Base-by-base conservation (phyloP, 2,329 filamentous ascomycete species). In the Cordyceps tenuipes region DNA sequence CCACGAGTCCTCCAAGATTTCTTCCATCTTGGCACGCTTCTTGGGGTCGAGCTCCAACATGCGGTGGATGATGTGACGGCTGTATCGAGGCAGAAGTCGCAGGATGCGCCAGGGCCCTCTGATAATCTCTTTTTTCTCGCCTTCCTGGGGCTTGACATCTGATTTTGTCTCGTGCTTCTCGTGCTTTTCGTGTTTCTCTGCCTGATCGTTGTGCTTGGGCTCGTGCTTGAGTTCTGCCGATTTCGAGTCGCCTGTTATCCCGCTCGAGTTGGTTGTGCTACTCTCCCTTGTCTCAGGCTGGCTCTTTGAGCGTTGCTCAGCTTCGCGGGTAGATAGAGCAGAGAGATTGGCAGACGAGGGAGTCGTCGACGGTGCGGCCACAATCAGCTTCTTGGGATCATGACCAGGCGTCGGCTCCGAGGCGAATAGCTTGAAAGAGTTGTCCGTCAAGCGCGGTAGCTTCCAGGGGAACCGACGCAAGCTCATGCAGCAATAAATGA, bases 401-500 rank as follows among this genome's bases (percentile, higher is more conserved):
- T 85, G 82, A 2, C 88, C 89, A 0, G 89, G 88, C 3, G 91
- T 90, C 1, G 93, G 92, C 8, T 89, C 82, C 1, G 94, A 85
- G 15, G 93, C 87, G 70, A 99, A 99, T 1, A 99, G 82, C 68
- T 93, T 92, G 75, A 90, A 99, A 0, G 91, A 96, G 72, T 96
- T 97, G 72, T 99, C 94, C 3, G 90, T 90, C 71, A 91, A 77
- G 46, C 92, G 85, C 5, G 94, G 94, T 41, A 95, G 86, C 76
- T 99, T 99, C 94, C 94, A 99, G 0, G 94, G 94, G 70, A 99
- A 99, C 41, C 94, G 81, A 23, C 94, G 84, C 47, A 99, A 79
- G 5, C 91, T 94, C 94, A 99, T 99, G 78, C 94, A 99, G 75
- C 94, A 97, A 75, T 93, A 99, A 59, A 99, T 97, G 67, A 99